Conservation (phyloP, 163 green algal genomes). For the Volvox carteri region DNA sequence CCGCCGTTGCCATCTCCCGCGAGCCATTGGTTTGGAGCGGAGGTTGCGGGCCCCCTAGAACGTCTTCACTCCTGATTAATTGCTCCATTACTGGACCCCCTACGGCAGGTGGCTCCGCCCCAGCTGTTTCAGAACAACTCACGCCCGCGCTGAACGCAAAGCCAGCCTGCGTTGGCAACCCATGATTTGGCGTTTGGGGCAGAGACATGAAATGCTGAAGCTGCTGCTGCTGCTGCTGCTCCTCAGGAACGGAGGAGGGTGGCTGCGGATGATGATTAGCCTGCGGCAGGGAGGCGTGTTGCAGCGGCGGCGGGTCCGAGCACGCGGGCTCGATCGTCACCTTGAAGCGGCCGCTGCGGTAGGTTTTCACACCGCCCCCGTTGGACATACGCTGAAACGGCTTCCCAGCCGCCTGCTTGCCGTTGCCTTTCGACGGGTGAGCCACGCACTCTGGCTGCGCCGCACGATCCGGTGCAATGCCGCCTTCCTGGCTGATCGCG, state of each 20-base stretch:
- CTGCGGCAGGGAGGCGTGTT: neutral
- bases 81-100: no score
- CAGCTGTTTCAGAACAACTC: neutral
- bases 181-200: neutral
- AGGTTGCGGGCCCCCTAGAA: no score
- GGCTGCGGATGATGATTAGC: neutral
- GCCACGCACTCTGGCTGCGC: no score
- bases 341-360: slow-evolving; percentile 50
- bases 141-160: neutral
- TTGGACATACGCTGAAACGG: neutral
- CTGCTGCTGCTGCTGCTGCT: neutral
- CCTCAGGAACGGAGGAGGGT: neutral
- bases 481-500: neutral
- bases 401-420: neutral
- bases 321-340: slow-evolving; percentile 50
- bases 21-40: neutral
- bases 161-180: neutral
- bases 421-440: neutral
- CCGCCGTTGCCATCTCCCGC: no score
- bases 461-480: no score
- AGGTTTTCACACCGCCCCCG: neutral
- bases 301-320: neutral
- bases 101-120: neutral
- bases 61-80: no score
- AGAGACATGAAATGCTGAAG: neutral